Percentiles rank a stretch among this genome's conserved stretches.
Conservation (phyloP, 768 basidiomycete genomes). For the Chalciporus sphaerocephalus region DNA sequence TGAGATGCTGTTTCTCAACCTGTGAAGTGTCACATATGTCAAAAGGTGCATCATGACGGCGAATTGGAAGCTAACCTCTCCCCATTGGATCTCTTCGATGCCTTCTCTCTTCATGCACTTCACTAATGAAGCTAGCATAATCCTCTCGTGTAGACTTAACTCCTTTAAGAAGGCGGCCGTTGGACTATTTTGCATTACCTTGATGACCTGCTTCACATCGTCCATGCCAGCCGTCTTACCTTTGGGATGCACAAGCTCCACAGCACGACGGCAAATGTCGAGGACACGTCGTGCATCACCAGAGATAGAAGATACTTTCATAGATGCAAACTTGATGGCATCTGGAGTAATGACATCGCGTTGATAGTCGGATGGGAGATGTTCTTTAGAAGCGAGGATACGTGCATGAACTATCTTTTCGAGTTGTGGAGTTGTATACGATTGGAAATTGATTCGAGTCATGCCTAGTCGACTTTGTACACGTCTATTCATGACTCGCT, state of each 20-base stretch:
- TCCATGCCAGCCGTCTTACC: conserved; percentile 54
- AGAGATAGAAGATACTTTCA: conserved; percentile 72
- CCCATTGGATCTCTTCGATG: conserved; percentile 84
- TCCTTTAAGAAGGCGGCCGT: conserved; percentile 78
- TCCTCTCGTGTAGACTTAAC: conserved; percentile 81
- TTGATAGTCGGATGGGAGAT: conserved; percentile 42
- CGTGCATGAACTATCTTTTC: conserved; percentile 85
- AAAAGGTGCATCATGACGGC: background rate
- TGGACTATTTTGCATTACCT: conserved; percentile 87
- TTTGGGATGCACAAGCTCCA: conserved; percentile 64
- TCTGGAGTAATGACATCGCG: conserved; percentile 57
- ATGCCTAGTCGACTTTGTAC: conserved; percentile 91
- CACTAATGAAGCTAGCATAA: conserved; percentile 80
- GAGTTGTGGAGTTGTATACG: conserved; percentile 76
- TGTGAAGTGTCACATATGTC: conserved; percentile 23
- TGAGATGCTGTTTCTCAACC: conserved; percentile 74
- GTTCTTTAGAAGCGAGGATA: conserved; percentile 53
- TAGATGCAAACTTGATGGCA: conserved; percentile 82
- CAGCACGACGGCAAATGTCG: conserved; percentile 90
- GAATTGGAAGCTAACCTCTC: conserved; percentile 48
- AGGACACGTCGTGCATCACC: conserved; percentile 92
- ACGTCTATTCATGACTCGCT: conserved; percentile 87
- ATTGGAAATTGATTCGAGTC: conserved; percentile 87
- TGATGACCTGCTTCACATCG: conserved; percentile 76
- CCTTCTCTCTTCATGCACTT: conserved; percentile 81